Conservation (phyloP, 257 asterid genomes). For the Solanum clarkiae region DNA sequence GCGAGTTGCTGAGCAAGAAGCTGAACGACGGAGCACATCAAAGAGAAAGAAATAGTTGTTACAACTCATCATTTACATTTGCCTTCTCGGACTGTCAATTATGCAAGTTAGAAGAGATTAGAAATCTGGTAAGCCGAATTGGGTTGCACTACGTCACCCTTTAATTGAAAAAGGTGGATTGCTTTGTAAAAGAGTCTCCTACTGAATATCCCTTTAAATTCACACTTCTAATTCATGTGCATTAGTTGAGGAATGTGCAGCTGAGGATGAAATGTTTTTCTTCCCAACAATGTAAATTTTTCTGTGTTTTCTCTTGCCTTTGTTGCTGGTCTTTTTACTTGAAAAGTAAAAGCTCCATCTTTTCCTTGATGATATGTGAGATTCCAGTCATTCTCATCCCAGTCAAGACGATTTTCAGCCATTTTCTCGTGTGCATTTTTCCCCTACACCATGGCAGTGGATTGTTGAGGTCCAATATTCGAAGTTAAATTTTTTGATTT, state of each 20-base stretch:
- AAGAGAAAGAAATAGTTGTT: conserved; percentile 26
- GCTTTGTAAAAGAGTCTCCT: background rate
- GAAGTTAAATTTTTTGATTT: no score
- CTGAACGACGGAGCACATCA: conserved; percentile 39
- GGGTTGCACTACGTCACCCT: background rate
- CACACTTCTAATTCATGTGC: background rate
- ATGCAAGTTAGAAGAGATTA: background rate
- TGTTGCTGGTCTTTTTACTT: no score
- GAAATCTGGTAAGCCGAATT: background rate
- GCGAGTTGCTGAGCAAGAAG: conserved; percentile 79
- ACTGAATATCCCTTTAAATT: background rate
- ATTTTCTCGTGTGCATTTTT: no score
- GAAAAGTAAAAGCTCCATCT: no score
- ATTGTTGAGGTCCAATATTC: no score
- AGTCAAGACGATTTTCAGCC: no score
- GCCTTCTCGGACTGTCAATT: background rate
- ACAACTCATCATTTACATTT: background rate
- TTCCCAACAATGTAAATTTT: background rate
- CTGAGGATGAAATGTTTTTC: background rate
- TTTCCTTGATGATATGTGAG: no score
- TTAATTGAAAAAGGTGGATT: background rate
- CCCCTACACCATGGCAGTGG: no score
- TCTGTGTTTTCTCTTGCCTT: background rate
- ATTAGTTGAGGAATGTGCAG: background rate
- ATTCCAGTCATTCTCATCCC: no score